These are phyloP conservation scores for Sarocladiaceae sp. DNA, from an alignment of 2,329 filamentous ascomycete genomes.

Conservation along the genomic window DNA sequence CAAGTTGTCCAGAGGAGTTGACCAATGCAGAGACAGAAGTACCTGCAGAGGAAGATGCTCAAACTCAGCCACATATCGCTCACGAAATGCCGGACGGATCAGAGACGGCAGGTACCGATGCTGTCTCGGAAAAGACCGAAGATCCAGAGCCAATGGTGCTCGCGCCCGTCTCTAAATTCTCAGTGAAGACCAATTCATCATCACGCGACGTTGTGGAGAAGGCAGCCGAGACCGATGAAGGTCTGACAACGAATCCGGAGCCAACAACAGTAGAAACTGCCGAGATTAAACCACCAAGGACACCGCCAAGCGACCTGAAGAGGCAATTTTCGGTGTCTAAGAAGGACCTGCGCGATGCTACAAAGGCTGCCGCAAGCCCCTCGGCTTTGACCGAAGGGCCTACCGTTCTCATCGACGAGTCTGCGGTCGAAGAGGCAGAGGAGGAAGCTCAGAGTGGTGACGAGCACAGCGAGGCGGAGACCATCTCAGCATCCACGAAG, in stretches of 20 bases:
- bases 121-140: neutral
- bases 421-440: neutral
- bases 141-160: conserved; percentile 6
- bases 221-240: no score
- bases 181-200: conserved; percentile 10
- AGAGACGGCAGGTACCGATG: conserved; percentile 7
- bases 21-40: conserved; percentile 2
- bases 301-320: no score
- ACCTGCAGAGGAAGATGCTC: neutral
- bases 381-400: conserved; percentile 1
- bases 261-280: no score
- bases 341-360: conserved; percentile 1
- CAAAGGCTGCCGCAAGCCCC: conserved; percentile 1
- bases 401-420: neutral
- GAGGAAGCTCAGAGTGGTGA: conserved; percentile 12
- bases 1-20: no score
- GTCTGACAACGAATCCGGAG: no score
- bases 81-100: neutral
- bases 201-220: no score
- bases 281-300: no score
- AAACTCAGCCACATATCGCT: conserved; percentile 2
- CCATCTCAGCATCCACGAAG: conserved; percentile 14
- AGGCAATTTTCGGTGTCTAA: conserved; percentile 6
- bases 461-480: conserved; percentile 19
- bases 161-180: conserved; percentile 16